Evolutionary conservation across 1,284 basidiomycete genomes (phyloP), one percentile per base, ranked within the genome.

Genomic region (Tylopilus sp.): DNA sequence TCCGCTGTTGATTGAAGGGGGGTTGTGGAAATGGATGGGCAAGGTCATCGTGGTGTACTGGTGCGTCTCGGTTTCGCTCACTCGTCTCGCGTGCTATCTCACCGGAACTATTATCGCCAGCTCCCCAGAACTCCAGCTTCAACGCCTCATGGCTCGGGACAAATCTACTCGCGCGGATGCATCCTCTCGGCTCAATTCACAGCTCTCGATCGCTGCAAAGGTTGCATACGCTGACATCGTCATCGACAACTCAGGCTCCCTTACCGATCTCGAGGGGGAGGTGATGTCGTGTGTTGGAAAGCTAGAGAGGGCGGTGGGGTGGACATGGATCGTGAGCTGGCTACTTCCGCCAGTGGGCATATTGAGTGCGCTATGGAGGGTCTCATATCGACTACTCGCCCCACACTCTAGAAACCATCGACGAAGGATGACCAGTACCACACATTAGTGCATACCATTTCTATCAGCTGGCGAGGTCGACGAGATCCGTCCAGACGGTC

Each of bases 1-100:
- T 8, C 96, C 96, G n/a, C 73, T 98, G 47, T 76, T 98, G 52
- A 89, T 99, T 53, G 96, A 99, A 70, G 87, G 92, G 1, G 88
- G 88, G 1, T 69, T 98, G 48, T 94, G 90, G 86, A 85, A 82
- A 65, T 90, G 83, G 77, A 90, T 95, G 51, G 94, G 87, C 3
- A 82, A 83, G 60, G 83, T 95, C 11, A 81, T 95, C 4, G 84
- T 99, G 17, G 94, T 98, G 3, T 97, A 92, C 64, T 94, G 89
- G 92, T 93, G 56, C 54, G 86, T 64, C 28, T 0, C 2, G 11
- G 13, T 22, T 17, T 42, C 19, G 3, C n/a, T n/a, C 14, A 25
- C 32, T 29, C 24, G 19, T 43, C 35, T 46, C 14, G 25, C 17
- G 10, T 35, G 13, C 14, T 20, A 20, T 5, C 25, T 41, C 25